Conservation (phyloP, 495 filamentous ascomycete genomes). For the Neurospora sp. region DNA sequence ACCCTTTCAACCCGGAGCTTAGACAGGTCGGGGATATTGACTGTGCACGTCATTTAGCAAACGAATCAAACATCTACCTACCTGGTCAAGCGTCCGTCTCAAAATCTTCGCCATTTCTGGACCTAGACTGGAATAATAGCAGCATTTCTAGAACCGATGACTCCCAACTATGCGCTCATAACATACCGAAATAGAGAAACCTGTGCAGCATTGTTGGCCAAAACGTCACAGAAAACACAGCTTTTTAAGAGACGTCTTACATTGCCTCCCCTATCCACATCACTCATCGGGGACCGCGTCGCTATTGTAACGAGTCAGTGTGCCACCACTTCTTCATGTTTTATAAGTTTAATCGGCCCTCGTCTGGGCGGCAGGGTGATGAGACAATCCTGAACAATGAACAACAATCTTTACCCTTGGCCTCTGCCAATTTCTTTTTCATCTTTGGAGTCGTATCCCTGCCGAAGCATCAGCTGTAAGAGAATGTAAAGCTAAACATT, state of each 20-base stretch:
- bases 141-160: neutral
- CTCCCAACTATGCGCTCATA: neutral
- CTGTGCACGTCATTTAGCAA: neutral
- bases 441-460: neutral
- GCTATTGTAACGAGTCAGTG: neutral
- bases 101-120: neutral
- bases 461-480: neutral
- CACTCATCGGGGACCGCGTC: neutral
- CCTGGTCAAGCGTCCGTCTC: neutral
- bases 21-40: neutral
- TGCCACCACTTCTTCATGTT: neutral
- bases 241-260: neutral
- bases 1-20: neutral
- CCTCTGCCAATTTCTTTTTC: neutral
- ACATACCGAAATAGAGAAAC: neutral
- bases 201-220: neutral
- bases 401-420: neutral
- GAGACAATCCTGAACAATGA: neutral
- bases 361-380: neutral
- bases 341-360: neutral
- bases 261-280: neutral
- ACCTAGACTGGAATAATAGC: neutral
- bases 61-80: neutral
- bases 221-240: neutral
- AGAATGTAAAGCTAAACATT: neutral